A percentile compares a stretch with the other conserved stretches of the same genome.
Evolutionary conservation across 345 rosid genomes (phyloP).

Genomic region (Gossypium australe): DNA sequence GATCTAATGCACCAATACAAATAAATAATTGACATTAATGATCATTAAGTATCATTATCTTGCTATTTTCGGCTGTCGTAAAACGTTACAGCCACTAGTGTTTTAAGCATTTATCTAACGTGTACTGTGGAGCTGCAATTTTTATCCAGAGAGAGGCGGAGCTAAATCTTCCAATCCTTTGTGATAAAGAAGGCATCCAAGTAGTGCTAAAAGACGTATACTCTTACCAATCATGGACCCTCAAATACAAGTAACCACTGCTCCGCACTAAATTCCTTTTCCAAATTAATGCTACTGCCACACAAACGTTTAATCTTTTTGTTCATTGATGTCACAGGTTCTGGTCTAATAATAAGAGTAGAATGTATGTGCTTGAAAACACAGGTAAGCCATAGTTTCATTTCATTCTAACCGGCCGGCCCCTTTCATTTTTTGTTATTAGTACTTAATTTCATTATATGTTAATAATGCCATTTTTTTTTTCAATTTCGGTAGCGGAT

Average conservation of each 20-base stretch:
- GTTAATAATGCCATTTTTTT: neutral
- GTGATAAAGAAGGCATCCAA: conserved; percentile 56
- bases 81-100: too few species aligned
- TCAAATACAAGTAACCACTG: conserved; percentile 59
- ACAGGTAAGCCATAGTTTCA: conserved; percentile 40
- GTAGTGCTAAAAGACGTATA: conserved; percentile 39
- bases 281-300: too few species aligned
- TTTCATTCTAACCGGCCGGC: too few species aligned
- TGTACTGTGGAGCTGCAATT: neutral
- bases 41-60: neutral
- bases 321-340: conserved; percentile 38
- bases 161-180: conserved; percentile 57
- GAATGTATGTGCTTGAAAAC: conserved; percentile 86
- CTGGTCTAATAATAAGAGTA: conserved; percentile 79
- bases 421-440: neutral
- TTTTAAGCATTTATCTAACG: neutral
- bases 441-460: neutral
- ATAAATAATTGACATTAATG: too few species aligned
- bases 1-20: conserved; percentile 15
- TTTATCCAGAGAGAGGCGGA: conserved; percentile 59
- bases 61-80: too few species aligned
- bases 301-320: neutral
- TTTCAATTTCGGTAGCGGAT: conserved; percentile 35
- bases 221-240: conserved; percentile 42
- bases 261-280: too few species aligned